Conservation (phyloP, 2,329 filamentous ascomycete genomes). For the Hortaea werneckii region DNA sequence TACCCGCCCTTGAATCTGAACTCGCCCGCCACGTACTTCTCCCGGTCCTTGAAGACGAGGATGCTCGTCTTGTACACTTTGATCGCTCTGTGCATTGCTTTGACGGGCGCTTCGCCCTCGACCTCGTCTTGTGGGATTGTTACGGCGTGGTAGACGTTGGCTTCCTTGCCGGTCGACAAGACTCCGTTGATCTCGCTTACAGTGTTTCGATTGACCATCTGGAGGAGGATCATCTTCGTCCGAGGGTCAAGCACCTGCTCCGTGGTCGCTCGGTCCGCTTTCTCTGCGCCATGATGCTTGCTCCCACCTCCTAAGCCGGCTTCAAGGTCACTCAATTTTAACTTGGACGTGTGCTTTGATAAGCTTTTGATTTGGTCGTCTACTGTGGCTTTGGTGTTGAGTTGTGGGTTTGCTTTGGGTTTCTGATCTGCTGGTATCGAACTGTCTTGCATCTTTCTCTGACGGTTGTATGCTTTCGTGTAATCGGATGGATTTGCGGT, state of each 20-base stretch:
- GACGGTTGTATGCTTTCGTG: constrained; percentile 81
- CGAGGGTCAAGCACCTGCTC: constrained; percentile 91
- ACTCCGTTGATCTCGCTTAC: constrained; percentile 91
- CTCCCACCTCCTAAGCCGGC: constrained; percentile 37
- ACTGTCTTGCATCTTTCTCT: constrained; percentile 55
- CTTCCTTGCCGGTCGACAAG: constrained; percentile 93
- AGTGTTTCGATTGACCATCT: constrained; percentile 87
- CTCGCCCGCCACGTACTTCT: constrained; percentile 91
- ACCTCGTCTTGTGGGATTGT: constrained; percentile 45
- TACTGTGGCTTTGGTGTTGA: constrained; percentile 68
- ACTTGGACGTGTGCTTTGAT: constrained; percentile 74
- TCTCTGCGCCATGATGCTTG: constrained; percentile 47
- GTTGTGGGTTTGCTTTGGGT: constrained; percentile 64
- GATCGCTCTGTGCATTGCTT: constrained; percentile 68
- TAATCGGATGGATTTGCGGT: constrained; percentile 55
- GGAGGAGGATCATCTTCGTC: constrained; percentile 88
- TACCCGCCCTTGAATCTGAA: constrained; percentile 84
- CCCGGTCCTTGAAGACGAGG: constrained; percentile 92
- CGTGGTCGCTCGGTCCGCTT: constrained; percentile 81
- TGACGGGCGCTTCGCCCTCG: constrained; percentile 32
- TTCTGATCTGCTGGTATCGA: constrained; percentile 42
- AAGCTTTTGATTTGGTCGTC: constrained; percentile 85
- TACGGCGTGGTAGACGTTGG: constrained; percentile 91
- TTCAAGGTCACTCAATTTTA: constrained; percentile 59
- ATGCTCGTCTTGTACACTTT: constrained; percentile 99